phyloP scores from a whole-genome alignment of 371 early-diverging fungal species.

The Entomophthora muscae region DNA sequence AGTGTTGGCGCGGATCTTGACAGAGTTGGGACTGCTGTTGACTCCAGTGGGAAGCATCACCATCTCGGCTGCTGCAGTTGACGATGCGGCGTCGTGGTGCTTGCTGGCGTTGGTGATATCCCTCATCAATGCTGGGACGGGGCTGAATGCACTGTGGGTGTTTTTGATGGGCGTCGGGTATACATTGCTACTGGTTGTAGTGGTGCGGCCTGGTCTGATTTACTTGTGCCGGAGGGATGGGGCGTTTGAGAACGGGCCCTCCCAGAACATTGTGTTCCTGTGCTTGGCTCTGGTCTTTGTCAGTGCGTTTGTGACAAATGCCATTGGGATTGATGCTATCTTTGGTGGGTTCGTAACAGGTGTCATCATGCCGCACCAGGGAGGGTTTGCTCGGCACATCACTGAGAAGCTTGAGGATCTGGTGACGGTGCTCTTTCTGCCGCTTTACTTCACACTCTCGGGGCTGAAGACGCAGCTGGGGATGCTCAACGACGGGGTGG shows the following conservation, averaged over 20 bases:
- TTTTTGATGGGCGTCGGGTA: constrained; percentile 42
- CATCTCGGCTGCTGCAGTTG: constrained; percentile 70
- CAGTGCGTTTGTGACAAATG: constrained; percentile 64
- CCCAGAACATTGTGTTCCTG: constrained; percentile 43
- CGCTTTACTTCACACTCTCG: constrained; percentile 80
- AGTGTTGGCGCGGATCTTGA: constrained; percentile 79
- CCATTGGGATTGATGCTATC: constrained; percentile 78
- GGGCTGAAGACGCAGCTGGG: constrained; percentile 79
- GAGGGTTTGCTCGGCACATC: constrained; percentile 68
- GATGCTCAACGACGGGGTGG: constrained; percentile 36
- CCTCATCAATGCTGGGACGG: constrained; percentile 40
- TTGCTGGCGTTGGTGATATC: constrained; percentile 64
- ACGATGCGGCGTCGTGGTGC: constrained; percentile 78
- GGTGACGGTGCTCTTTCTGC: constrained; percentile 66
- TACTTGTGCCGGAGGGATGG: constrained; percentile 22
- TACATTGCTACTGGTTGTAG: constrained; percentile 33
- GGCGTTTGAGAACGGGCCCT: constrained; percentile 35
- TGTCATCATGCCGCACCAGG: constrained; percentile 69
- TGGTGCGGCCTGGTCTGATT: constrained; percentile 31
- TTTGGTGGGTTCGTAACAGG: constrained; percentile 86
- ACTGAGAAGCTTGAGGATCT: constrained; percentile 87
- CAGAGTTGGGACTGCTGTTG: constrained; percentile 60
- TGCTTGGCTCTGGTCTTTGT: constrained; percentile 36
- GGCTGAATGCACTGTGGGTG: constrained; percentile 46
- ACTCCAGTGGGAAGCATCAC: constrained; percentile 69